Conservation (phyloP, 108 stramenopile species). For the Fragilaria radians region DNA sequence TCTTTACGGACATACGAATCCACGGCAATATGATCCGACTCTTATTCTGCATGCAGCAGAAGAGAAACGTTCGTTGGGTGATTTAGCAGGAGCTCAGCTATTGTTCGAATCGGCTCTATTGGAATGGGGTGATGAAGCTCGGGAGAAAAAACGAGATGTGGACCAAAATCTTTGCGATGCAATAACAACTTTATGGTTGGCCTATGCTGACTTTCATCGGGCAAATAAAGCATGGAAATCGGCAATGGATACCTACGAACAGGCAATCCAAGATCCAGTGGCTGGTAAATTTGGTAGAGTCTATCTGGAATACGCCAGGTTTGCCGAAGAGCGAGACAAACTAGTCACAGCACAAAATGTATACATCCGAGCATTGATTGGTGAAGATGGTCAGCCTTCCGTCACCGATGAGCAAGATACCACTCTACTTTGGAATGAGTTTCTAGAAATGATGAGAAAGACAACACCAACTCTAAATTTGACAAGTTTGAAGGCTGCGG, state of each 20-base stretch:
- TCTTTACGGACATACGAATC: too few species aligned
- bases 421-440: constrained; percentile 66
- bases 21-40: constrained; percentile 40
- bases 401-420: constrained; percentile 62
- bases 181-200: constrained; percentile 72
- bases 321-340: constrained; percentile 64
- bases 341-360: constrained; percentile 65
- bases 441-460: constrained; percentile 69
- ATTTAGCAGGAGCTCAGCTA: constrained; percentile 58
- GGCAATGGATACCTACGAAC: constrained; percentile 78
- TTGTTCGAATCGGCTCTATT: constrained; percentile 70
- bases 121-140: constrained; percentile 85
- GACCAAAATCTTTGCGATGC: constrained; percentile 36
- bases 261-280: constrained; percentile 66
- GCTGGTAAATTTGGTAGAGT: constrained; percentile 51
- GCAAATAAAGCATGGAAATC: constrained; percentile 70
- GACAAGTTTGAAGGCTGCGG: constrained; percentile 50
- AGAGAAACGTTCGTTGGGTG: constrained; percentile 31
- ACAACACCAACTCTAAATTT: constrained; percentile 51
- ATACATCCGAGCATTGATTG: constrained; percentile 68
- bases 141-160: constrained; percentile 32
- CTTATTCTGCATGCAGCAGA: constrained; percentile 54
- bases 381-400: constrained; percentile 28
- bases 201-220: constrained; percentile 60
- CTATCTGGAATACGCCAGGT: constrained; percentile 75